phyloP scores from a whole-genome alignment of 2,329 filamentous ascomycete species.

The Trichoderma polysporum region DNA sequence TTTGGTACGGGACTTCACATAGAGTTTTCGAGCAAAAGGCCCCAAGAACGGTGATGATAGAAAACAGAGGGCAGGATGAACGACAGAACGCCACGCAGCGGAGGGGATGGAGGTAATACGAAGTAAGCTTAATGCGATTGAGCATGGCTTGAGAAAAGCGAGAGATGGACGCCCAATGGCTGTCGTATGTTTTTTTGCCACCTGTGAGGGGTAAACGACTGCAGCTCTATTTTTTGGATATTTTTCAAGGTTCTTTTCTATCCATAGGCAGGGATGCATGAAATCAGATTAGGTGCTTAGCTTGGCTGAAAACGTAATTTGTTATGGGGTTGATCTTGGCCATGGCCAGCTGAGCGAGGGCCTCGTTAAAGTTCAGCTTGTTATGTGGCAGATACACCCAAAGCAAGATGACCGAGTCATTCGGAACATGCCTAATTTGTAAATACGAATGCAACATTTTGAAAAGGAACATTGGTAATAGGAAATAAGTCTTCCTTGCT shows the following conservation, averaged over 20 bases:
- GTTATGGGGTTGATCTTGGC: neutral
- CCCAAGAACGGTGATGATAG: neutral
- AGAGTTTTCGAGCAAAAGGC: neutral
- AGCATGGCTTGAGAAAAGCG: neutral
- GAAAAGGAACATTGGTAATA: neutral
- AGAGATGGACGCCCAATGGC: neutral
- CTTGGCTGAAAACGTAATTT: neutral
- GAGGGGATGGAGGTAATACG: constrained; percentile 15
- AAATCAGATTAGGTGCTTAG: neutral
- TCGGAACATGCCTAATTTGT: too few species aligned
- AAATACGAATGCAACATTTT: neutral
- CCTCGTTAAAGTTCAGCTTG: neutral
- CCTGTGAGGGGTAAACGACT: neutral
- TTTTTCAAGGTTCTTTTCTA: neutral
- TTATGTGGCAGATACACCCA: neutral
- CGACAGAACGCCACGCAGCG: neutral
- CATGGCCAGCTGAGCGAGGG: neutral
- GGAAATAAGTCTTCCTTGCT: neutral
- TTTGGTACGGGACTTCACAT: neutral
- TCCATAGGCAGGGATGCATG: neutral
- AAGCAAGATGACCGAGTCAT: neutral
- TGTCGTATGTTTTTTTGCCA: neutral
- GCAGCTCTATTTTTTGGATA: too few species aligned
- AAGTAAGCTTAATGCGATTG: constrained; percentile 18
- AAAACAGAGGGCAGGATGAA: neutral